phyloP scores from a whole-genome alignment of 306 rosid species.

The Trichosanthes truncata region DNA sequence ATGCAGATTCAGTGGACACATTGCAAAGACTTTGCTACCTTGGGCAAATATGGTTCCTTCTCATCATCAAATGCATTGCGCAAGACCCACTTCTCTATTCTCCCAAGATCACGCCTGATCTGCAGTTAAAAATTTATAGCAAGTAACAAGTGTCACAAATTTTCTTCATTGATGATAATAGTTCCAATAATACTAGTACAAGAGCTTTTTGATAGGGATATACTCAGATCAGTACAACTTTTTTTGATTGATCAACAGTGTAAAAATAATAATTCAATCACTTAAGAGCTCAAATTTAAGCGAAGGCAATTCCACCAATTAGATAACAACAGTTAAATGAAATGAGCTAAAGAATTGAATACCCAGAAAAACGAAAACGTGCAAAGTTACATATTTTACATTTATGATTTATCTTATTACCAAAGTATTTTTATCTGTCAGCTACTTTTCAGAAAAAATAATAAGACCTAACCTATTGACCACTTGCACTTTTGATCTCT shows the following conservation, averaged over 20 bases:
- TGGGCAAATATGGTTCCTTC: slow-evolving; percentile 75
- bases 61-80: slow-evolving; percentile 96
- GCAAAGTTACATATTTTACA: background rate
- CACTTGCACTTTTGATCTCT: background rate
- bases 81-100: slow-evolving; percentile 95
- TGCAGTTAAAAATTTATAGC: slow-evolving; percentile 27
- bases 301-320: background rate
- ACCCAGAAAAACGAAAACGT: background rate
- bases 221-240: background rate
- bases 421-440: background rate
- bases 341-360: background rate
- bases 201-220: background rate
- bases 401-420: background rate
- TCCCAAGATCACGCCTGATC: slow-evolving; percentile 74
- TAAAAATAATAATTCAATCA: background rate
- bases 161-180: background rate
- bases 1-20: background rate
- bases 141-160: background rate
- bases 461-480: background rate
- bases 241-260: background rate
- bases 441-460: background rate
- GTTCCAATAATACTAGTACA: background rate
- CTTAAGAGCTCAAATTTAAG: background rate
- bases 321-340: background rate
- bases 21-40: slow-evolving; percentile 35